Percentiles rank a stretch among this genome's conserved stretches.
Conservation (phyloP, 2,329 filamentous ascomycete species). For the Cladobotryum mycophilum region DNA sequence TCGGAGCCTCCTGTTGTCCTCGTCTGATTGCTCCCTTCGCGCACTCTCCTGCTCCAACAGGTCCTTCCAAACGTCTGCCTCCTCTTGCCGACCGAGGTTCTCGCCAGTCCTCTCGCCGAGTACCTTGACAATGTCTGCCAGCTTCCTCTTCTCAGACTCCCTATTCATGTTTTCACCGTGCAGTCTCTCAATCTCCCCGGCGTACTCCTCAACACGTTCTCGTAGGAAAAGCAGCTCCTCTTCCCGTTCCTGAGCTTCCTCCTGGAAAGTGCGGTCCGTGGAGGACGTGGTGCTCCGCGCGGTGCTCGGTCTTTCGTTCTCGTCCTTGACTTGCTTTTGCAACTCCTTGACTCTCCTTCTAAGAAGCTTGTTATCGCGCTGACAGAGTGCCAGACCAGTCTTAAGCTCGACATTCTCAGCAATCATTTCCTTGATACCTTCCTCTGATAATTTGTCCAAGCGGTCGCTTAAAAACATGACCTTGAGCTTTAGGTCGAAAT, state of each 20-base stretch:
- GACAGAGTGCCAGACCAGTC: slow-evolving; percentile 78
- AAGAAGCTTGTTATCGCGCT: slow-evolving; percentile 83
- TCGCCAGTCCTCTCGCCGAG: slow-evolving; percentile 45
- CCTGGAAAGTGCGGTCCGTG: slow-evolving; percentile 52
- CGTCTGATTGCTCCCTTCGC: slow-evolving; percentile 81
- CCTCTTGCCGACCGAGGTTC: slow-evolving; percentile 49
- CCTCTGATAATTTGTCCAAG: slow-evolving; percentile 86
- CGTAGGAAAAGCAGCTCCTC: slow-evolving; percentile 81
- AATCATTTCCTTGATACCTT: slow-evolving; percentile 96
- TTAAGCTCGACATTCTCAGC: slow-evolving; percentile 95
- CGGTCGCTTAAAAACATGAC: slow-evolving; percentile 96
- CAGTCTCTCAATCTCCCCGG: slow-evolving; percentile 76
- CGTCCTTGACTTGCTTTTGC: slow-evolving; percentile 69
- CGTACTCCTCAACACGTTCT: slow-evolving; percentile 78
- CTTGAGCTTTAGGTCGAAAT: slow-evolving; percentile 94
- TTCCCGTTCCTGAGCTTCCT: slow-evolving; percentile 63
- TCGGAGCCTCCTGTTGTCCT: slow-evolving; percentile 75
- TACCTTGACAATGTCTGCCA: slow-evolving; percentile 69
- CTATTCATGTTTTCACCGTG: slow-evolving; percentile 69
- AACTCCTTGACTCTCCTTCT: slow-evolving; percentile 78
- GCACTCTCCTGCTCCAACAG: slow-evolving; percentile 87
- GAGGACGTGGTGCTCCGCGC: slow-evolving; percentile 51
- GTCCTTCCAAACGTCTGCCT: slow-evolving; percentile 88
- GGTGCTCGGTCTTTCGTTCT: slow-evolving; percentile 56
- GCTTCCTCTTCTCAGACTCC: slow-evolving; percentile 78